Evolutionary conservation across 139 green algal genomes (phyloP).

Genomic region (Ostreobium quekettii): DNA sequence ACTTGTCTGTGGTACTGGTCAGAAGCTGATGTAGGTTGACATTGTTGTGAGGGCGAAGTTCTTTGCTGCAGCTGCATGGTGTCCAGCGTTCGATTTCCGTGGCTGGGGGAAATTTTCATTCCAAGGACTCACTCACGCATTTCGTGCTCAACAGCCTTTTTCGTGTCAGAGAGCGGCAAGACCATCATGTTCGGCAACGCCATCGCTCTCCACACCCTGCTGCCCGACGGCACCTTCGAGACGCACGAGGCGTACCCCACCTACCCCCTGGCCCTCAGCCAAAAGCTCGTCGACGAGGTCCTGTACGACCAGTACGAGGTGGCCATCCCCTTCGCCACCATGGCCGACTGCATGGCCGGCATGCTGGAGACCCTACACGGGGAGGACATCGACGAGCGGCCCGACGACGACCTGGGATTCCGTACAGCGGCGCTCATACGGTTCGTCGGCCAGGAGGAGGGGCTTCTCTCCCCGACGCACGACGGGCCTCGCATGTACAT

Average conservation of each 20-base stretch:
- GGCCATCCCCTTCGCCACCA: conserved; percentile 36
- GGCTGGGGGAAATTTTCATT: no score
- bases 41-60: no score
- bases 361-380: no score
- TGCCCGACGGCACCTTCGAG: conserved; percentile 2
- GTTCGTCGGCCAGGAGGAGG: conserved; percentile 47
- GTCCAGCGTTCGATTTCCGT: no score
- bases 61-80: no score
- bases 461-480: conserved; percentile 49
- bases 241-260: neutral
- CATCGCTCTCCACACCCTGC: neutral
- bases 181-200: no score
- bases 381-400: conserved; percentile 34
- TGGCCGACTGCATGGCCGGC: conserved; percentile 40
- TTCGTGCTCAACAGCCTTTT: no score
- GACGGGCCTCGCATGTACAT: conserved; percentile 59
- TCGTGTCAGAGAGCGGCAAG: no score
- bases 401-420: conserved; percentile 35
- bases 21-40: no score
- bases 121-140: no score
- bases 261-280: neutral
- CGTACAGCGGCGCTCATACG: conserved; percentile 42
- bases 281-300: neutral
- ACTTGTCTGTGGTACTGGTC: no score
- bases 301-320: conserved; percentile 63